Evolutionary conservation across 306 rosid genomes (phyloP).

Genomic region (Rubus parviflorus): DNA sequence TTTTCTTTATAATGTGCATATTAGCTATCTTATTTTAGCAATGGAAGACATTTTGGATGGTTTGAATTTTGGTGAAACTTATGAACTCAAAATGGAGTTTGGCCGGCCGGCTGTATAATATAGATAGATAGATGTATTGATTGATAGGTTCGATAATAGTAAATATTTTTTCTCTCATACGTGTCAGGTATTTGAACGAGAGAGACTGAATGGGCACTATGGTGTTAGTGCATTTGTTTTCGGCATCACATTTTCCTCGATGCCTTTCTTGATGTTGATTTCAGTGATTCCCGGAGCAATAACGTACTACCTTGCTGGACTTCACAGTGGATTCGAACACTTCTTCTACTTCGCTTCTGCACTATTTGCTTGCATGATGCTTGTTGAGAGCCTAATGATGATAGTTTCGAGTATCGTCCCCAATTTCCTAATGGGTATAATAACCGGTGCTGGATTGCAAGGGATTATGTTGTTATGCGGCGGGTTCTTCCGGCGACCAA

Average conservation of each 20-base stretch:
- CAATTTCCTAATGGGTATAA: slow-evolving; percentile 72
- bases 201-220: slow-evolving; percentile 76
- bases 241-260: slow-evolving; percentile 61
- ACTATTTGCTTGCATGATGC: slow-evolving; percentile 46
- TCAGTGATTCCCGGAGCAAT: slow-evolving; percentile 59
- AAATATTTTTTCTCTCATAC: too few species aligned
- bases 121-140: too few species aligned
- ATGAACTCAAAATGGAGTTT: too few species aligned
- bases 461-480: slow-evolving; percentile 55
- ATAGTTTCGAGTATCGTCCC: slow-evolving; percentile 67
- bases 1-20: too few species aligned
- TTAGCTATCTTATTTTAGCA: too few species aligned
- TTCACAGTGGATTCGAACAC: slow-evolving; percentile 39
- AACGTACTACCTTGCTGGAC: slow-evolving; percentile 53
- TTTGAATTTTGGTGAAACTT: too few species aligned
- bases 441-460: slow-evolving; percentile 70
- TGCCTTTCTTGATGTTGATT: slow-evolving; percentile 47
- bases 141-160: too few species aligned
- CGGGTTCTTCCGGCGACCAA: slow-evolving; percentile 60
- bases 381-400: slow-evolving; percentile 86
- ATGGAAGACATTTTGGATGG: too few species aligned
- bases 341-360: slow-evolving; percentile 41
- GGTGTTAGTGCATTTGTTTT: slow-evolving; percentile 52
- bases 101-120: too few species aligned
- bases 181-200: slow-evolving; percentile 57